Conservation (phyloP, 2,329 filamentous ascomycete genomes). For the Botrytis fabae region DNA sequence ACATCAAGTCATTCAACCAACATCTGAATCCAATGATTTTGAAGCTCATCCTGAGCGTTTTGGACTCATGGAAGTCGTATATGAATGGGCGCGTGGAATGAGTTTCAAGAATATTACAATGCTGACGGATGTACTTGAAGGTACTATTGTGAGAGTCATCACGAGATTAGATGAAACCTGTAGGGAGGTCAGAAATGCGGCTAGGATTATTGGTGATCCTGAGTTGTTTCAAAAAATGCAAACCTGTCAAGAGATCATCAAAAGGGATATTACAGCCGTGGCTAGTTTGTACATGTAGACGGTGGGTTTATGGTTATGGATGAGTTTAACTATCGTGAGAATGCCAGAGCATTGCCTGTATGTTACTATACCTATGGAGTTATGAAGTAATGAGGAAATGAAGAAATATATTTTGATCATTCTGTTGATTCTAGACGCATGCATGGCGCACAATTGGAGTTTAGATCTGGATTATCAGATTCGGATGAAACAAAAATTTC, state of each 20-base stretch:
- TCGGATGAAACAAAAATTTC: neutral
- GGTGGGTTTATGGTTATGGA: neutral
- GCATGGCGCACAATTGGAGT: neutral
- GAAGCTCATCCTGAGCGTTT: conserved; percentile 77
- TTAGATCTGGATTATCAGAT: neutral
- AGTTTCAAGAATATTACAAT: conserved; percentile 97
- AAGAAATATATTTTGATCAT: neutral
- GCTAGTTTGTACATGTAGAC: conserved; percentile 83
- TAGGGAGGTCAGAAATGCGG: conserved; percentile 95
- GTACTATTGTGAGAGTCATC: conserved; percentile 94
- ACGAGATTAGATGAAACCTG: conserved; percentile 94
- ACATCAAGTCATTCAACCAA: conserved; percentile 87
- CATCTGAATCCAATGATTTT: conserved; percentile 92
- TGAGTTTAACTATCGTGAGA: neutral
- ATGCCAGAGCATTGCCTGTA: neutral
- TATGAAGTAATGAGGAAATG: conserved; percentile 1
- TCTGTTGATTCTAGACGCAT: neutral
- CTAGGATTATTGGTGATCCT: conserved; percentile 91
- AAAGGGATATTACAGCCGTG: conserved; percentile 89
- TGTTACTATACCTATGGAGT: neutral
- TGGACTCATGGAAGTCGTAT: conserved; percentile 94
- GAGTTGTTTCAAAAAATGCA: conserved; percentile 96
- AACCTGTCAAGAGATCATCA: conserved; percentile 94
- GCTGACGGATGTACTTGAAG: conserved; percentile 93
- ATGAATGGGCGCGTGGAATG: conserved; percentile 98